Base-by-base conservation (phyloP, 305 asterid genomes). In the Fraxinus greggii region DNA sequence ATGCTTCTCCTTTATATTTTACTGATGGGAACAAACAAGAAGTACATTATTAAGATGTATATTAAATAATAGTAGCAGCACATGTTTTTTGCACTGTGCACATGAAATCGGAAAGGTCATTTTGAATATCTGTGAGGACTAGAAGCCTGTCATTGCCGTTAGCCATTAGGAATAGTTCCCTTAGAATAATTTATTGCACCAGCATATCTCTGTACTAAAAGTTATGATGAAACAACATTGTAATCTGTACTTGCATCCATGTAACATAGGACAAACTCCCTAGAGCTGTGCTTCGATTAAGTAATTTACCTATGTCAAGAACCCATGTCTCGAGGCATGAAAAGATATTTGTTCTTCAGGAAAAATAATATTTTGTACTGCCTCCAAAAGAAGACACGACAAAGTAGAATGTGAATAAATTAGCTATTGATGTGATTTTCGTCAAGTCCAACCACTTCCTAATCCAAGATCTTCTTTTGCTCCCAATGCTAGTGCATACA, bases 1-100 rank as follows among this genome's bases (percentile, higher is more conserved):
- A 23, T 54, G 59, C 77, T 79, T 51, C 29, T 35, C 48, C 77
- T 21, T 48, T 42, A 81, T 33, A 56, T 48, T 85, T 75, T 24
- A 72, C 28, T 33, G 35, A 54, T 59, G 69, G 5, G 48, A 77
- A 42, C 36, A 67, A 75, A 33, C 5, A 23, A 80, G 48, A 81
- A 40, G 73, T 74, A 76, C 13, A 75, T 67, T 35, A 23, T 17
- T 10, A 40, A 17, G 61, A 54, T 77, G 83, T 82, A 48, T 63
- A 74, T n/a, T 36, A 82, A 70, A 70, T 29, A 69, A 15, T 15
- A 70, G 10, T 29, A 29, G 36, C 75, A 28, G 38, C 17, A 31
- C 4, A 31, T 70, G 75, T 70, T 70, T 31, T 69, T 29, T 31
- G 40, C 40, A 31, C 75, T 3, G 23, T 70, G 75, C 75, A 28